Evolutionary conservation across 2,329 filamentous ascomycete species (phyloP), one percentile per base, ranked within the genome.

Genomic region (Aspergillus intermedius): DNA sequence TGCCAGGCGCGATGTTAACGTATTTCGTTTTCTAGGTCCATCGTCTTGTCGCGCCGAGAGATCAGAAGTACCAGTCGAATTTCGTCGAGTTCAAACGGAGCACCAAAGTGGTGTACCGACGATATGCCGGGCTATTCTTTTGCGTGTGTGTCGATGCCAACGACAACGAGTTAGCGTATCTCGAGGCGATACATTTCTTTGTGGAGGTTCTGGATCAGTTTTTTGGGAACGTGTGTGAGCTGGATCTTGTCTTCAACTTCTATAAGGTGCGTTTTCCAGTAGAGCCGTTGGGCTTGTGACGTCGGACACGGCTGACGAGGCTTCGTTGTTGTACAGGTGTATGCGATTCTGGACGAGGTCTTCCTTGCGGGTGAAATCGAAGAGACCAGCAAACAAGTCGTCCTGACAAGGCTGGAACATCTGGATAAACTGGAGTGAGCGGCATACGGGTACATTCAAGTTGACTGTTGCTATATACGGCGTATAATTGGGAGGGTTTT

Each of bases 31-130:
- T 28, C 44, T 60, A 90, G 86, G 88, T 97, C 62, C 93, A 98
- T 78, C 91, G 93, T 54, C 89, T 98, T 59, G 91, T 98, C 53
- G 93, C 93, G 0, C 93, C 93, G 5, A 88, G 93, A 66, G 93
- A 98, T 73, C 93, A 98, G 69, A 98, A 98, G 69, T 95, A 98
- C 77, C 93, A 98, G 71, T 95, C 90, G 74, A 98, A 98, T 76
- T 98, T 98, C 65, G 93, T 98, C 78, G 93, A 98, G 61, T 84
- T 84, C 59, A 71, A 74, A 42, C 65, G 69, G 44, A 74, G 70
- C 53, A 90, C 91, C 68, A 97, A 96, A 76, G 87, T 98, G 61
- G 89, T 98, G 47, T 98, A 98, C 76, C 86, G 94, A 41, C 87
- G 93, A 54, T 98, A 98, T 73, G 93, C 93, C 0, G 93, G 93